Evolutionary conservation across 75 land plant species (phyloP).

Genomic region (Selaginella tamariscina): DNA sequence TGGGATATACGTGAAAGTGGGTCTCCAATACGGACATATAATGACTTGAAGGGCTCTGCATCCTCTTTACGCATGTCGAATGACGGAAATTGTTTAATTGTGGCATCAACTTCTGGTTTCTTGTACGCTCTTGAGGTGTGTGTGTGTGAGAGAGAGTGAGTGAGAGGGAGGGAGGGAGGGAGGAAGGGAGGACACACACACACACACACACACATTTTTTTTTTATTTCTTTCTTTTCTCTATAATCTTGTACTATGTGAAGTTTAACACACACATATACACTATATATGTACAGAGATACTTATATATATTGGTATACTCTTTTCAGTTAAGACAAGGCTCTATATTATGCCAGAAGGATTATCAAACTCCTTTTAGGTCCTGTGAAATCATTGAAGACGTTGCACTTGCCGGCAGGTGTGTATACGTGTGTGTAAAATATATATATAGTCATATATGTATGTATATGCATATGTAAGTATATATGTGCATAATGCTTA

Average conservation of each 20-base stretch:
- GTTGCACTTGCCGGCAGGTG: constrained; percentile 34
- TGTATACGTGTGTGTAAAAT: background rate
- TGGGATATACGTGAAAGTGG: constrained; percentile 29
- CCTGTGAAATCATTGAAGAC: constrained; percentile 29
- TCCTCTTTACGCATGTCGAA: constrained; percentile 17
- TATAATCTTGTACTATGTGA: background rate
- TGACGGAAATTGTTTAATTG: constrained; percentile 23
- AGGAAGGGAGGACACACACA: background rate
- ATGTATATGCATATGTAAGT: no score
- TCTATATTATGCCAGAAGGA: constrained; percentile 15
- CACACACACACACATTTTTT: background rate
- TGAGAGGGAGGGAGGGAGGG: background rate
- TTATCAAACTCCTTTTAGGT: constrained; percentile 24
- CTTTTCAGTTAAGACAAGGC: constrained; percentile 23
- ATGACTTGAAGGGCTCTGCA: constrained; percentile 14
- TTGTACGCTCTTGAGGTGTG: constrained; percentile 28
- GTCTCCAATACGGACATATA: constrained; percentile 19
- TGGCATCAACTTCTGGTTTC: constrained; percentile 27
- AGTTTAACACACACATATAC: constrained; percentile 2
- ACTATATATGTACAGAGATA: background rate
- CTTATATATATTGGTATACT: background rate
- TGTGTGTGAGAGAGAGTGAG: background rate
- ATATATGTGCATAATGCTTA: no score
- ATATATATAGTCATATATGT: no score
- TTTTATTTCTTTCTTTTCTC: background rate